Conservation (phyloP, 148 eudicot genomes). For the Rhododendron ferrugineum region DNA sequence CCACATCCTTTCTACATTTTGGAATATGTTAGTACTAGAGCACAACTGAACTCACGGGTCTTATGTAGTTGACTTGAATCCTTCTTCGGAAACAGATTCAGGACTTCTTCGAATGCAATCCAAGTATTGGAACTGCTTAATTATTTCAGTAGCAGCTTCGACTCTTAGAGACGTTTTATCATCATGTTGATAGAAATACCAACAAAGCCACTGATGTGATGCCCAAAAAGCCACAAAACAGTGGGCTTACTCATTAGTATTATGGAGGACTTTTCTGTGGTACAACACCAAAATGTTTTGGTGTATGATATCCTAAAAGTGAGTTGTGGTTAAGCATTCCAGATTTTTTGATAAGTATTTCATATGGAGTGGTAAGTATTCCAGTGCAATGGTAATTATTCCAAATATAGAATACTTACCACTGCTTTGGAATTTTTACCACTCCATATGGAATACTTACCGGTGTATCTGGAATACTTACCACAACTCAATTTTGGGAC, state of each 20-base stretch:
- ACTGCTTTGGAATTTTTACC: neutral
- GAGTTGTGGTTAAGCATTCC: too few relatives aligned
- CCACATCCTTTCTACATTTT: neutral
- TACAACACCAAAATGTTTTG: too few relatives aligned
- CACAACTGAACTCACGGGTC: neutral
- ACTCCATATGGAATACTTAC: neutral
- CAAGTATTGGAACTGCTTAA: neutral
- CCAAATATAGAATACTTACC: neutral
- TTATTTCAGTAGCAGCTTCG: neutral
- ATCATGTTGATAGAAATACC: neutral
- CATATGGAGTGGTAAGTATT: too few relatives aligned
- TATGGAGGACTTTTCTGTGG: neutral
- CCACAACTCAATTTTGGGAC: neutral
- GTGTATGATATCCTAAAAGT: too few relatives aligned
- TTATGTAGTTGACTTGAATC: neutral
- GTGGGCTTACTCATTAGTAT: neutral
- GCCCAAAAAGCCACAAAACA: neutral
- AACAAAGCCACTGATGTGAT: neutral
- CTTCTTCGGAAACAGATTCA: neutral
- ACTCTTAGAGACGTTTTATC: neutral
- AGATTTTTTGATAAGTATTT: too few relatives aligned
- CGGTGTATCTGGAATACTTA: too few relatives aligned
- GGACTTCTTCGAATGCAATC: neutral
- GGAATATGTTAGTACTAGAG: neutral
- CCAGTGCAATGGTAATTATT: too few relatives aligned